Percentiles rank a stretch among this genome's conserved stretches.
These are phyloP conservation scores for Dryas drummondii DNA, from an alignment of 306 rosid species.

Conservation along the genomic window DNA sequence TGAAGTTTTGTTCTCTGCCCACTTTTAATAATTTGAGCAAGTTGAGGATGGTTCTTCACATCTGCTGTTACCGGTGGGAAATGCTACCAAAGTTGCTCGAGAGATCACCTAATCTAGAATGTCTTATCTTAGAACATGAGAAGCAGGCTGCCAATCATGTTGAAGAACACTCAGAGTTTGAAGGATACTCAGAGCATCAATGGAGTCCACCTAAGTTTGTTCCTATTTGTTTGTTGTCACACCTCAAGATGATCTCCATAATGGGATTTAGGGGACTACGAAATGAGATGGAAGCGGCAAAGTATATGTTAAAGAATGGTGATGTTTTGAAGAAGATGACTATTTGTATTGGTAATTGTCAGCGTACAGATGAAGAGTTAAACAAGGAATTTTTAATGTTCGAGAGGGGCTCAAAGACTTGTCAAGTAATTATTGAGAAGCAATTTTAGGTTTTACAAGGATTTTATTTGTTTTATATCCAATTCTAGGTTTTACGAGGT, in stretches of 20 bases:
- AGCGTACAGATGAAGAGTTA: background rate
- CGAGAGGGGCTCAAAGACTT: background rate
- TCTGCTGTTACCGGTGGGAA: background rate
- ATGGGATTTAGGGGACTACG: background rate
- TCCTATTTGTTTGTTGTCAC: background rate
- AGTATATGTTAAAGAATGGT: background rate
- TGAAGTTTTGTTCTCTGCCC: background rate
- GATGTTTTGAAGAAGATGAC: conserved; percentile 3
- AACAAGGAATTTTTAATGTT: background rate
- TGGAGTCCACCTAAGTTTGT: background rate
- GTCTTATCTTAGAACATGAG: background rate
- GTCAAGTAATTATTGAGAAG: background rate
- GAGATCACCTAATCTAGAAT: conserved; percentile 6
- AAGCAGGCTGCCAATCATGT: background rate
- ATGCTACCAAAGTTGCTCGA: background rate
- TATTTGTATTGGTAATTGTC: background rate
- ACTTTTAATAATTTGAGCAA: background rate
- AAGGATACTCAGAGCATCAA: background rate
- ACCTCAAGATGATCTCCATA: background rate
- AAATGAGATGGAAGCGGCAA: background rate
- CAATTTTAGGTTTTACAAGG: background rate
- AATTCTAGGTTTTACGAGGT: too few species aligned
- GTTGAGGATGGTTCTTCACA: background rate
- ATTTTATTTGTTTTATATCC: too few species aligned
- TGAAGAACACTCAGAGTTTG: background rate